A percentile compares a stretch with the other conserved stretches of the same genome.
phyloP scores from a whole-genome alignment of 2,329 filamentous ascomycete genomes.

The Xylaria multiplex region DNA sequence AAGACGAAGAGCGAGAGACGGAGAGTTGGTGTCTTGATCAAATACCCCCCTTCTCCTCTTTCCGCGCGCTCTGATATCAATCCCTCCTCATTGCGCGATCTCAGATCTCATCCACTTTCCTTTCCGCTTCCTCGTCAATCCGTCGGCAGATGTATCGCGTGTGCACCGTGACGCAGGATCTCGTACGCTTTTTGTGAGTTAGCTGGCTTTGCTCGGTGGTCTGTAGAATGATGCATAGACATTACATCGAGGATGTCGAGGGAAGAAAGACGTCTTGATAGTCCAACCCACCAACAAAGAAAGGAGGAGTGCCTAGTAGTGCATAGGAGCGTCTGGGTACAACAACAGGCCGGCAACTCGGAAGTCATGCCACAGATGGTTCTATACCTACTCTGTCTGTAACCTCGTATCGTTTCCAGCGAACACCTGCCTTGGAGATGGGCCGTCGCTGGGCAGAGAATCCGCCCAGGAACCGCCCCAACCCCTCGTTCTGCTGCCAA shows the following conservation, averaged over 20 bases:
- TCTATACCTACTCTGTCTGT: conserved; percentile 27
- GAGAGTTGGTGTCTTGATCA: background rate
- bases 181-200: conserved; percentile 15
- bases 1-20: background rate
- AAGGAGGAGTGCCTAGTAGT: background rate
- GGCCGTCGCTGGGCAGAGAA: conserved; percentile 14
- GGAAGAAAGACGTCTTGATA: conserved; percentile 18
- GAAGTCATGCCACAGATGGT: conserved; percentile 14
- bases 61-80: conserved; percentile 4
- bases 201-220: conserved; percentile 8
- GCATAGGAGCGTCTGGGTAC: background rate
- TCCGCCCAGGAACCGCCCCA: conserved; percentile 15
- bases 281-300: conserved; percentile 19
- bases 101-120: conserved; percentile 6
- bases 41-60: conserved; percentile 7
- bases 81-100: conserved; percentile 18
- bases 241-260: conserved; percentile 12
- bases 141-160: conserved; percentile 12
- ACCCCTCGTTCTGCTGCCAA: conserved; percentile 37
- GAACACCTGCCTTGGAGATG: conserved; percentile 8
- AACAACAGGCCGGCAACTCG: conserved; percentile 9
- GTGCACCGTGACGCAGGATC: conserved; percentile 19
- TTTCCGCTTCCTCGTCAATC: background rate
- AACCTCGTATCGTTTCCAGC: conserved; percentile 26
- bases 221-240: background rate